Evolutionary conservation across 83 land plant genomes (phyloP).

Genomic region (Larix sibirica): DNA sequence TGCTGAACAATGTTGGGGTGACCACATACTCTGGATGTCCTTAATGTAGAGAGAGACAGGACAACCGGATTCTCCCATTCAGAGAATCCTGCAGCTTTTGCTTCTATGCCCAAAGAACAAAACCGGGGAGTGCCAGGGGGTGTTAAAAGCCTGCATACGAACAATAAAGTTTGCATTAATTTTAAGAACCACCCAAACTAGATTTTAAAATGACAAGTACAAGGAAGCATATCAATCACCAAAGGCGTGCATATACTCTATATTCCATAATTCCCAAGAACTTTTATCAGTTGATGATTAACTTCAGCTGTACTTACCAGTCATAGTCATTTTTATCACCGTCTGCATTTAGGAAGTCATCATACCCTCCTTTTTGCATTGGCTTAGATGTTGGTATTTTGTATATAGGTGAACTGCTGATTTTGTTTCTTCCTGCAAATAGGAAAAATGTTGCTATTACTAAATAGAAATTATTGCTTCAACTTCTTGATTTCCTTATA

Average conservation of each 20-base stretch:
- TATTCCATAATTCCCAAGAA: no score
- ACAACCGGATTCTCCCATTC: slow-evolving; percentile 41
- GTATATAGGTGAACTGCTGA: no score
- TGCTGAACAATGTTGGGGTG: background rate
- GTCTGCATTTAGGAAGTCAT: background rate
- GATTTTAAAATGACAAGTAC: no score
- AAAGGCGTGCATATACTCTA: no score
- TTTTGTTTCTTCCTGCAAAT: no score
- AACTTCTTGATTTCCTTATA: no score
- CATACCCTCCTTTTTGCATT: background rate
- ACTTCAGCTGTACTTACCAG: slow-evolving; percentile 1
- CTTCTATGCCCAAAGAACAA: slow-evolving; percentile 60
- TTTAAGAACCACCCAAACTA: no score
- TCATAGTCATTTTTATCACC: slow-evolving; percentile 5
- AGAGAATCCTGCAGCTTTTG: slow-evolving; percentile 22
- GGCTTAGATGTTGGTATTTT: background rate
- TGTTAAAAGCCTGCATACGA: slow-evolving; percentile 60
- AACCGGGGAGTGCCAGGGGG: slow-evolving; percentile 78
- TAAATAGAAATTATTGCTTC: no score
- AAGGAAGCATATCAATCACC: no score
- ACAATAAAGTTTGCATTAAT: no score
- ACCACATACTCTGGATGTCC: slow-evolving; percentile 57
- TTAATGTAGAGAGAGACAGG: slow-evolving; percentile 36
- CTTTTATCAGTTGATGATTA: no score
- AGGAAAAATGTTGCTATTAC: no score